phyloP scores from a whole-genome alignment of 768 basidiomycete species.

The Pisolithus microcarpus region DNA sequence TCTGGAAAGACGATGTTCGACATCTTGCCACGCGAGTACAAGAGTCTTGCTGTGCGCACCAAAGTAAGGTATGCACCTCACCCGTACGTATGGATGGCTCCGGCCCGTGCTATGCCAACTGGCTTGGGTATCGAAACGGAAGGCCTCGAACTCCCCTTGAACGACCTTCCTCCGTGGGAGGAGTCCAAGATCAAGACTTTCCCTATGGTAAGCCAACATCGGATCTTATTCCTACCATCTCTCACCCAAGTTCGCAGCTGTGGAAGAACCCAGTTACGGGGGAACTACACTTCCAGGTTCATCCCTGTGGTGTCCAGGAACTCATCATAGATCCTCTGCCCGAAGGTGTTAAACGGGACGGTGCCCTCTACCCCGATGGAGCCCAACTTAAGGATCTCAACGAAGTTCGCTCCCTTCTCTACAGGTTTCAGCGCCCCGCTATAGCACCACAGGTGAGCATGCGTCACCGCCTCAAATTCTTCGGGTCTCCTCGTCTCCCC shows the following conservation, averaged over 20 bases:
- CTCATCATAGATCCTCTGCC: slow-evolving; percentile 73
- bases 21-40: slow-evolving; percentile 58
- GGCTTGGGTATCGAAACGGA: slow-evolving; percentile 81
- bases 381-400: slow-evolving; percentile 66
- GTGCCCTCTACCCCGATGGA: slow-evolving; percentile 78
- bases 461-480: background rate
- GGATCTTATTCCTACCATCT: background rate
- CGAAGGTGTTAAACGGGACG: slow-evolving; percentile 45
- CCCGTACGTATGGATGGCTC: slow-evolving; percentile 88
- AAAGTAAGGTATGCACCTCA: slow-evolving; percentile 78
- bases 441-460: slow-evolving; percentile 63
- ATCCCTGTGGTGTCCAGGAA: slow-evolving; percentile 68
- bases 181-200: slow-evolving; percentile 66
- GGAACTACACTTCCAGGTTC: slow-evolving; percentile 81
- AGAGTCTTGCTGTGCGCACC: slow-evolving; percentile 73
- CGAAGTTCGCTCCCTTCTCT: slow-evolving; percentile 65
- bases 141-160: slow-evolving; percentile 56
- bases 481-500: background rate
- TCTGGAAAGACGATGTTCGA: slow-evolving; percentile 82
- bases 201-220: slow-evolving; percentile 43
- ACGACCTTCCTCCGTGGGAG: slow-evolving; percentile 77
- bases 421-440: slow-evolving; percentile 83
- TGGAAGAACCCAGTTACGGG: slow-evolving; percentile 93
- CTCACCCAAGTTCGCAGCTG: slow-evolving; percentile 34
- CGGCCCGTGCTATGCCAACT: slow-evolving; percentile 63